Percentiles rank a stretch among this genome's conserved stretches.
Conservation (phyloP, 352 stramenopile genomes). For the Phytophthora fragariaefolia region DNA sequence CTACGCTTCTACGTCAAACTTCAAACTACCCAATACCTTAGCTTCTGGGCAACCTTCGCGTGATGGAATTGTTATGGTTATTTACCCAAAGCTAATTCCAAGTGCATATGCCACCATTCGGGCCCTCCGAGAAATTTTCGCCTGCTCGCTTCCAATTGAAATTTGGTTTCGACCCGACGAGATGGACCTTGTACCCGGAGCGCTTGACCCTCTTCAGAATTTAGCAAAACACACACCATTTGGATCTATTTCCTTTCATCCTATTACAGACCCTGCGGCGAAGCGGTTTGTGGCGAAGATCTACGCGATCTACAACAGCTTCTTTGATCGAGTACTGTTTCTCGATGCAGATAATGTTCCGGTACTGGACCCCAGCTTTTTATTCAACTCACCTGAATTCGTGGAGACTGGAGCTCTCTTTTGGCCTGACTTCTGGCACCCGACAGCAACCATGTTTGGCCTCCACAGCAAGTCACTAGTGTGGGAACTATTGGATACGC, state of each 20-base stretch:
- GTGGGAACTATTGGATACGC: conserved; percentile 56
- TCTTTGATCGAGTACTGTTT: conserved; percentile 52
- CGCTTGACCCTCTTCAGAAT: conserved; percentile 22
- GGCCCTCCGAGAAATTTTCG: conserved; percentile 33
- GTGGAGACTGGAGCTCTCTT: conserved; percentile 21
- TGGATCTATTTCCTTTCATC: conserved; percentile 28
- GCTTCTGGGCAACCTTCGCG: not conserved
- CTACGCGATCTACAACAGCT: conserved; percentile 49
- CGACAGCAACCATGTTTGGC: conserved; percentile 36
- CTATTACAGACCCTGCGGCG: conserved; percentile 34
- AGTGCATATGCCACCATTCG: conserved; percentile 37
- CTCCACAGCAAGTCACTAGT: conserved; percentile 30
- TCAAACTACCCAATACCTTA: not conserved
- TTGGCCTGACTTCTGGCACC: conserved; percentile 38
- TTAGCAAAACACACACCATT: conserved; percentile 22
- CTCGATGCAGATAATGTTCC: conserved; percentile 66
- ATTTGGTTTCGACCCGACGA: conserved; percentile 62
- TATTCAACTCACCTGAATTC: conserved; percentile 44
- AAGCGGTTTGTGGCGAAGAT: conserved; percentile 60
- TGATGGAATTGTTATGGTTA: conserved; percentile 58
- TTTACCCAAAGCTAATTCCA: conserved; percentile 56
- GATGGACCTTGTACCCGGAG: conserved; percentile 16
- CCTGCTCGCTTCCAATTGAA: conserved; percentile 57
- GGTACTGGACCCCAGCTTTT: conserved; percentile 50
- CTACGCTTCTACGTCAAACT: not conserved